Evolutionary conservation across 129 eudicot genomes (phyloP).

Genomic region (Flaveria bidentis): DNA sequence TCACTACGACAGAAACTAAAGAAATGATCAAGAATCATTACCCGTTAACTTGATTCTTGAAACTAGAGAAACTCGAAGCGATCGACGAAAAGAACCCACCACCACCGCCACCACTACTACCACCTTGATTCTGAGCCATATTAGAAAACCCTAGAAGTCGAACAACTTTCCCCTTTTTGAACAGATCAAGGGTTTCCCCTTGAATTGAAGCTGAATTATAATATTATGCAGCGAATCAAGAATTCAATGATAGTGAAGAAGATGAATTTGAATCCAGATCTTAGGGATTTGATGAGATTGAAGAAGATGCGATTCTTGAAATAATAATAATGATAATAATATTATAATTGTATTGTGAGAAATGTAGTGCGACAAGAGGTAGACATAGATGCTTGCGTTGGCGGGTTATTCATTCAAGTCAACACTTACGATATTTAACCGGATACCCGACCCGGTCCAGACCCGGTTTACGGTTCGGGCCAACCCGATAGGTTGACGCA

Average conservation of each 20-base stretch:
- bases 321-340: background rate
- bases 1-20: background rate
- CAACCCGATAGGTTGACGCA: too few species aligned
- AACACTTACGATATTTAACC: background rate
- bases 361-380: background rate
- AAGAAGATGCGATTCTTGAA: conserved; percentile 1
- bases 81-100: conserved; percentile 61
- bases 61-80: conserved; percentile 58
- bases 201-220: too few species aligned
- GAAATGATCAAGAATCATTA: conserved; percentile 10
- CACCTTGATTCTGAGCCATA: conserved; percentile 53
- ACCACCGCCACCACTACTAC: conserved; percentile 32
- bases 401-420: conserved; percentile 3
- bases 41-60: conserved; percentile 63
- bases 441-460: background rate
- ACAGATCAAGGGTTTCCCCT: conserved; percentile 4
- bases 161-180: conserved; percentile 20
- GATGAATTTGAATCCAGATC: conserved; percentile 26
- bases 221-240: too few species aligned
- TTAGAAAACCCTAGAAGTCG: conserved; percentile 30
- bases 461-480: background rate
- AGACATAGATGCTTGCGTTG: background rate
- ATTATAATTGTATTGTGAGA: background rate
- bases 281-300: conserved; percentile 7
- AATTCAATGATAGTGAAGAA: conserved; percentile 9